Percentiles rank a stretch among this genome's conserved stretches.
phyloP scores from a whole-genome alignment of 768 basidiomycete genomes.

The Boletus bicolor region DNA sequence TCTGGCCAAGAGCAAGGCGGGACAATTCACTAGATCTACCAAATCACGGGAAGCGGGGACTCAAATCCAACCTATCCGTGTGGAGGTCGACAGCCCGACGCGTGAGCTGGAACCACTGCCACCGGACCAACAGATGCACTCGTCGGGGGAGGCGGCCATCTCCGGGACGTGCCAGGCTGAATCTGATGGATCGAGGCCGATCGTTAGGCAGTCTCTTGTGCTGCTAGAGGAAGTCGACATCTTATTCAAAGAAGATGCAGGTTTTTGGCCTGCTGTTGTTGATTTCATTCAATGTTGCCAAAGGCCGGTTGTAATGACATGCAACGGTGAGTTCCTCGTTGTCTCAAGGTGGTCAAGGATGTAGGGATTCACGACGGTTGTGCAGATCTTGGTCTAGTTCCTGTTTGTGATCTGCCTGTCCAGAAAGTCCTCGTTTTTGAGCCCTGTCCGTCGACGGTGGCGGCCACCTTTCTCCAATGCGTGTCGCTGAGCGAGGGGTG shows the following conservation, averaged over 20 bases:
- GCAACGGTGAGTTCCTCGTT: constrained; percentile 65
- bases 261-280: constrained; percentile 83
- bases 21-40: not conserved
- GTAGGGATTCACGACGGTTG: constrained; percentile 6
- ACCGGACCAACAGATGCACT: constrained; percentile 2
- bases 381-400: constrained; percentile 71
- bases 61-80: constrained; percentile 19
- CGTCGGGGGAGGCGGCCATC: not conserved
- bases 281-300: constrained; percentile 79
- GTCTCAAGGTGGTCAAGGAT: constrained; percentile 7
- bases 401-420: constrained; percentile 68
- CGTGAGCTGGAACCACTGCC: not conserved
- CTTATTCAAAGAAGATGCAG: constrained; percentile 79
- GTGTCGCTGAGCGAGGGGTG: constrained; percentile 58
- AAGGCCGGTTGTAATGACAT: constrained; percentile 90
- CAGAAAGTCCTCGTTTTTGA: constrained; percentile 68
- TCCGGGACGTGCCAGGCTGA: not conserved
- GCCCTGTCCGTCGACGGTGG: constrained; percentile 51
- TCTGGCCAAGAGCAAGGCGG: constrained; percentile 13
- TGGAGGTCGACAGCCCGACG: constrained; percentile 13
- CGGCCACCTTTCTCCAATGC: constrained; percentile 65
- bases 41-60: constrained; percentile 13
- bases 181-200: constrained; percentile 18
- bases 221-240: constrained; percentile 96
- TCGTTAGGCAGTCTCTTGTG: constrained; percentile 79